phyloP scores from a whole-genome alignment of 2,329 filamentous ascomycete genomes.

The Fusarium secorum region DNA sequence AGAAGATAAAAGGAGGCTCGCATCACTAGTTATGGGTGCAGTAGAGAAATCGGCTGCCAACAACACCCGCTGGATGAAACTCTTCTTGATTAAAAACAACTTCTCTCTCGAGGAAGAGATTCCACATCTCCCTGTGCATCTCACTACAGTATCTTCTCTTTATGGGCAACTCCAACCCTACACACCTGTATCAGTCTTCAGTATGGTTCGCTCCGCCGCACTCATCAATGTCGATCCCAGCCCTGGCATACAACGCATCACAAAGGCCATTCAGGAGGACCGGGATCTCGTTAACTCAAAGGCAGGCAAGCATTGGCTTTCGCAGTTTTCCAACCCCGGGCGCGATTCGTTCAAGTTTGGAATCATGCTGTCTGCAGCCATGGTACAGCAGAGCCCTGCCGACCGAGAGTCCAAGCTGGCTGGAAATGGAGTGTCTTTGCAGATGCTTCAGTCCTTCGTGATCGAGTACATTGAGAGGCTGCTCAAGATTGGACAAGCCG shows the following conservation, averaged over 20 bases:
- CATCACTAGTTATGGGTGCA: constrained; percentile 35
- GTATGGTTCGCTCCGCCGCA: constrained; percentile 21
- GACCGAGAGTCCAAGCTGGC: constrained; percentile 4
- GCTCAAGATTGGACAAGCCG: background rate
- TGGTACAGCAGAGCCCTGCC: background rate
- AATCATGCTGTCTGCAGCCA: background rate
- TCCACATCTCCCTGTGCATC: constrained; percentile 37
- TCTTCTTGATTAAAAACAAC: constrained; percentile 45
- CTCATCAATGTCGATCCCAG: constrained; percentile 39
- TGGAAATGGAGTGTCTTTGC: background rate
- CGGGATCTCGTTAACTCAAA: constrained; percentile 40
- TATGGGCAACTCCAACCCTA: constrained; percentile 19
- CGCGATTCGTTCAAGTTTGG: background rate
- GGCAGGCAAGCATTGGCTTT: constrained; percentile 44
- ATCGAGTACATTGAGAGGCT: background rate
- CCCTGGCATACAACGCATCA: constrained; percentile 34
- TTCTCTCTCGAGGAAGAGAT: constrained; percentile 39
- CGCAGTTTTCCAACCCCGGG: constrained; percentile 26
- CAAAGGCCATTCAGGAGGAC: constrained; percentile 34
- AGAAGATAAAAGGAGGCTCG: constrained; percentile 23
- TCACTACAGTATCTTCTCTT: constrained; percentile 6
- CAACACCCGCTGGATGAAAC: constrained; percentile 44
- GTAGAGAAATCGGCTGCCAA: constrained; percentile 42
- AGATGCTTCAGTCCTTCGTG: constrained; percentile 16
- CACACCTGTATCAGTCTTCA: constrained; percentile 30